phyloP scores from a whole-genome alignment of 192 early-diverging fungal species.

The Linnemannia elongata region DNA sequence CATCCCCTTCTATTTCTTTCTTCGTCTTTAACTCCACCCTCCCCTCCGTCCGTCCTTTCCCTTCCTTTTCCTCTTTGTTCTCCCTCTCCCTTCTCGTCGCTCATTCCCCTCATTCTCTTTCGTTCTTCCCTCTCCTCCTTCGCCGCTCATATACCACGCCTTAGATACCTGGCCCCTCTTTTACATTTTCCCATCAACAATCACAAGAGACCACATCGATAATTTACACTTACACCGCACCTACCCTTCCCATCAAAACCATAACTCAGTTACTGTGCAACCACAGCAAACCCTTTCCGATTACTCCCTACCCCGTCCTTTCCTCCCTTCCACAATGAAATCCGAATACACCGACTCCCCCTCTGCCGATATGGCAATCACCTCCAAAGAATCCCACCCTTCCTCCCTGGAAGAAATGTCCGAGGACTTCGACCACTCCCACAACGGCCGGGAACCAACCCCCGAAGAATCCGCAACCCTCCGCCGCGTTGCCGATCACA shows the following conservation, averaged over 20 bases:
- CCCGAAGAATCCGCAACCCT: conserved; percentile 68
- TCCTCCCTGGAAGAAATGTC: not conserved
- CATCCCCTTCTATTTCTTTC: not conserved
- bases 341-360: conserved; percentile 2
- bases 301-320: not conserved
- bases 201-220: not conserved
- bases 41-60: not conserved
- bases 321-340: conserved; percentile 1
- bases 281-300: too few species aligned
- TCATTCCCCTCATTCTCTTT: not conserved
- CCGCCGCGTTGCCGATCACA: conserved; percentile 67
- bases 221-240: not conserved
- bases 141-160: not conserved
- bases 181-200: conserved; percentile 7
- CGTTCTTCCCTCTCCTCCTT: not conserved
- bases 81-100: not conserved
- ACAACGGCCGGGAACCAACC: conserved; percentile 57
- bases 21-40: not conserved
- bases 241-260: not conserved
- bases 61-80: not conserved
- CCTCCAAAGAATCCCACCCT: not conserved
- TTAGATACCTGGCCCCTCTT: not conserved
- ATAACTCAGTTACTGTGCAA: too few species aligned
- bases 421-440: conserved; percentile 3
- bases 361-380: conserved; percentile 36